Percentiles rank a stretch among this genome's conserved stretches.
phyloP scores from a whole-genome alignment of 1,284 basidiomycete genomes.

The Rhodofomes roseus region DNA sequence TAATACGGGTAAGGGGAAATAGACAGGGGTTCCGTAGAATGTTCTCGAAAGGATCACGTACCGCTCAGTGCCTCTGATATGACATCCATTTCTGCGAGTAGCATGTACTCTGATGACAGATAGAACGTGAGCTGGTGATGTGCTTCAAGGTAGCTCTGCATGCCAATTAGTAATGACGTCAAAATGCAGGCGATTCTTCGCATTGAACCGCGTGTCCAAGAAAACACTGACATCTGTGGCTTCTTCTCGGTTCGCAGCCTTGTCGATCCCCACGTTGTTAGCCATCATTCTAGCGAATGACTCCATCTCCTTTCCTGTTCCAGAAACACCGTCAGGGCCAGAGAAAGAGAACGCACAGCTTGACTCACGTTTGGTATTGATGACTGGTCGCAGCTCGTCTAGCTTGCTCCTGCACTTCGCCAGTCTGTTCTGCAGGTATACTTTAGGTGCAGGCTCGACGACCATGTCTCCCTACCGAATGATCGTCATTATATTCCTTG shows the following conservation, averaged over 20 bases:
- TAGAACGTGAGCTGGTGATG: constrained; percentile 58
- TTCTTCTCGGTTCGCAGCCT: constrained; percentile 60
- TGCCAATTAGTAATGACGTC: not conserved
- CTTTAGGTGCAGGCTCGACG: constrained; percentile 63
- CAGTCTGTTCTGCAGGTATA: constrained; percentile 78
- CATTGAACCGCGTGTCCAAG: not conserved
- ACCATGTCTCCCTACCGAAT: constrained; percentile 52
- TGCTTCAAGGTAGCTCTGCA: constrained; percentile 63
- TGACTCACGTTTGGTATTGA: constrained; percentile 58
- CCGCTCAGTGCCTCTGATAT: constrained; percentile 65
- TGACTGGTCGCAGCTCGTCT: constrained; percentile 51
- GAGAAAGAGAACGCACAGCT: not conserved
- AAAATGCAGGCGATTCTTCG: too few relatives aligned
- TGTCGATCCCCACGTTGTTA: constrained; percentile 49
- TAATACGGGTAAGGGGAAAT: constrained; percentile 2
- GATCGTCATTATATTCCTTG: too few relatives aligned
- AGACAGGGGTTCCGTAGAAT: too few relatives aligned
- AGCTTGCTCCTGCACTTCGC: constrained; percentile 53
- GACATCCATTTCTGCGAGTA: constrained; percentile 57
- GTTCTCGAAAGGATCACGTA: too few relatives aligned
- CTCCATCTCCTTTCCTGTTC: constrained; percentile 48
- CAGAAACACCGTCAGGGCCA: not conserved
- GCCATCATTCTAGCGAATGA: constrained; percentile 47
- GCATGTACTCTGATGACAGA: constrained; percentile 47
- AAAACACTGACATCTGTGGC: constrained; percentile 44